Evolutionary conservation across 2,329 filamentous ascomycete species (phyloP), one percentile per base, ranked within the genome.

Genomic region (Colletotrichum higginsianum): DNA sequence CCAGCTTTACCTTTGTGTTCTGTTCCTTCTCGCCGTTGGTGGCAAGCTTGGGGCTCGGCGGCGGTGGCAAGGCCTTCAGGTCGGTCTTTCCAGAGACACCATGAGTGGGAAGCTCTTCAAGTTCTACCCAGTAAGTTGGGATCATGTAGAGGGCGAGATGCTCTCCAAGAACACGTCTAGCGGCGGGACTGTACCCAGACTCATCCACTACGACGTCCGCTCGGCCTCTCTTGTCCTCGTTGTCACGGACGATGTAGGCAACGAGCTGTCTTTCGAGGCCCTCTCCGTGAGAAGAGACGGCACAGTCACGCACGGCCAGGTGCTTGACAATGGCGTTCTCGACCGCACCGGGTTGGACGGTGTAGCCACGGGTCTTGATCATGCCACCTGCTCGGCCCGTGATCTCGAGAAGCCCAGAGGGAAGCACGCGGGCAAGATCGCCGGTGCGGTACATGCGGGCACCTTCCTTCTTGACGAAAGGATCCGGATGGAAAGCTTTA

Each of bases 61-160:
- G 93, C 0, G 89, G 83, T 38, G 93, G 93, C 16, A 96, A 85
- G 15, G 87, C 85, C 79, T 94, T 94, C 67, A 93, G 84, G 76
- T 96, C 92, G 23, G 91, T 90, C 82, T 96, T 96, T 23, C 93
- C 93, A 16, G 93, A 95, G 1, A 96, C 93, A 61, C 89, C 90
- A 75, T 94, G 91, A 0, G 93, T 95, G 0, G 93, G 93, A 6
- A 96, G 82, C 72, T 88, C 87, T 3, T 92, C 88, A 42, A 95
- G 81, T 76, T 92, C 89, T 47, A 95, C 90, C 93, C 93, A 96
- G 3, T 95, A 80, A 0, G 92, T 87, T 0, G 93, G 93, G 65
- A 96, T 92, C 93, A 96, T 95, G 81, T 96, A 96, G 73, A 94
- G 92, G 1, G 93, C 93, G 40, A 96, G 86, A 73, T 90, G 90